Conservation (phyloP, 179 eudicot species). For the Spinacia oleracea region DNA sequence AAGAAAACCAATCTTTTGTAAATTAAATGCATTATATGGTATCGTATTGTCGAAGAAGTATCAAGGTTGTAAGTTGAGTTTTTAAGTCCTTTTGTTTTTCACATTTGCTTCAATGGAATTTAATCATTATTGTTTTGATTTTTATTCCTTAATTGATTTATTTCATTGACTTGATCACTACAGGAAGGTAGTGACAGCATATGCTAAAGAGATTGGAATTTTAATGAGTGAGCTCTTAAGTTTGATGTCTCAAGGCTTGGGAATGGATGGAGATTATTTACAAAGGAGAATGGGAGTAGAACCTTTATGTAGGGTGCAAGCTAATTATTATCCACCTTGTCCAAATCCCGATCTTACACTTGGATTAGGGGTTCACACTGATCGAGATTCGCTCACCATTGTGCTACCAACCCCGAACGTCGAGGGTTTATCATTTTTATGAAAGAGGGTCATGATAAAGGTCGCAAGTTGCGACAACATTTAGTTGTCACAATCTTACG, state of each 20-base stretch:
- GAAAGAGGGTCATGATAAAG: too few relatives aligned
- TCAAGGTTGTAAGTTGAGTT: too few relatives aligned
- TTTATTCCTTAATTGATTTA: too few relatives aligned
- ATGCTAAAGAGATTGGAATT: slow-evolving; percentile 34
- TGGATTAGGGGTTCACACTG: slow-evolving; percentile 39
- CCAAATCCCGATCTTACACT: slow-evolving; percentile 39
- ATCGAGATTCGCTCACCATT: slow-evolving; percentile 27
- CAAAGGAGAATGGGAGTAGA: slow-evolving; percentile 21
- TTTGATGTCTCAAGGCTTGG: slow-evolving; percentile 38
- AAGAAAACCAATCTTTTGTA: background rate
- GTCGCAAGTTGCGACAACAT: too few relatives aligned
- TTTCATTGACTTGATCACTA: too few relatives aligned
- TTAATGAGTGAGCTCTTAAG: slow-evolving; percentile 28
- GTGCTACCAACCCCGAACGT: slow-evolving; percentile 27
- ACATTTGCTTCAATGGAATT: too few relatives aligned
- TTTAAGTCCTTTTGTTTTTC: too few relatives aligned
- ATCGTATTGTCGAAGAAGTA: too few relatives aligned
- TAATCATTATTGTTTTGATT: too few relatives aligned
- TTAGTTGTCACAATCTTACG: too few relatives aligned
- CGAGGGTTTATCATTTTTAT: slow-evolving; percentile 36
- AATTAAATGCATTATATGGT: too few relatives aligned
- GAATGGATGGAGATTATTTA: slow-evolving; percentile 26
- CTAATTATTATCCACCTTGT: too few relatives aligned
- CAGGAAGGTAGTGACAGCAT: slow-evolving; percentile 20
- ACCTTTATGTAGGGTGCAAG: slow-evolving; percentile 25